Percentiles rank a stretch among this genome's conserved stretches.
Evolutionary conservation across 2,329 filamentous ascomycete genomes (phyloP).

Genomic region (Pestalotiopsis sp.): DNA sequence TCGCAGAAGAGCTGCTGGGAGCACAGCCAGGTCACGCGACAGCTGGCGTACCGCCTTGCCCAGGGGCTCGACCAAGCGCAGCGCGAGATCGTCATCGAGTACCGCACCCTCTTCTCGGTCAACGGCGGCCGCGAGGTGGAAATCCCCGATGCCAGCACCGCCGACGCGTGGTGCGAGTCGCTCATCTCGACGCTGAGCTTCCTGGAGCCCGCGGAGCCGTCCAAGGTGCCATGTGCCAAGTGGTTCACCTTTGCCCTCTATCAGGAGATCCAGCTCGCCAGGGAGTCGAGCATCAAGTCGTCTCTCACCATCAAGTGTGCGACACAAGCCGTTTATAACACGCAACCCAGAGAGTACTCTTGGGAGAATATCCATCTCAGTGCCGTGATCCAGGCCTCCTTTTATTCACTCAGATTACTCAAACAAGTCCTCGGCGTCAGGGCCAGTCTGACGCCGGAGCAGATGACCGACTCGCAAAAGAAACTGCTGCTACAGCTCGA

Average conservation of each 20-base stretch:
- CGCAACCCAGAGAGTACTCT: constrained; percentile 32
- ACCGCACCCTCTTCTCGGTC: constrained; percentile 33
- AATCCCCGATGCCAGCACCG: constrained; percentile 22
- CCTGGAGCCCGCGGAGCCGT: constrained; percentile 14
- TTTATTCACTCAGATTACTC: constrained; percentile 62
- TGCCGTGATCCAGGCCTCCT: constrained; percentile 58
- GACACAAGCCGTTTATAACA: constrained; percentile 21
- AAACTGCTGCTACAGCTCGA: constrained; percentile 7
- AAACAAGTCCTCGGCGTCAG: constrained; percentile 43
- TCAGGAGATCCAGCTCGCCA: constrained; percentile 34
- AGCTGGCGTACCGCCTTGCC: constrained; percentile 37
- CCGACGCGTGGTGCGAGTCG: constrained; percentile 20
- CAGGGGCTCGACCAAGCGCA: constrained; percentile 17
- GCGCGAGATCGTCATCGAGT: constrained; percentile 33
- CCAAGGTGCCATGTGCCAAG: constrained; percentile 18
- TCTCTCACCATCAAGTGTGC: constrained; percentile 32
- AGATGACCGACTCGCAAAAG: neutral
- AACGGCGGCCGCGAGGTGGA: constrained; percentile 31
- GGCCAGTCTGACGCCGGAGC: neutral
- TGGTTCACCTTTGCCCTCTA: constrained; percentile 38
- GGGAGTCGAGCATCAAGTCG: constrained; percentile 27
- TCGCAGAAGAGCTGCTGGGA: constrained; percentile 39
- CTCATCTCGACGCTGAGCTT: constrained; percentile 25
- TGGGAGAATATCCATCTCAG: constrained; percentile 64
- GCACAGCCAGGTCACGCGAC: constrained; percentile 33